phyloP scores from a whole-genome alignment of 2,329 filamentous ascomycete species.

The Pyrenochaeta sp. region DNA sequence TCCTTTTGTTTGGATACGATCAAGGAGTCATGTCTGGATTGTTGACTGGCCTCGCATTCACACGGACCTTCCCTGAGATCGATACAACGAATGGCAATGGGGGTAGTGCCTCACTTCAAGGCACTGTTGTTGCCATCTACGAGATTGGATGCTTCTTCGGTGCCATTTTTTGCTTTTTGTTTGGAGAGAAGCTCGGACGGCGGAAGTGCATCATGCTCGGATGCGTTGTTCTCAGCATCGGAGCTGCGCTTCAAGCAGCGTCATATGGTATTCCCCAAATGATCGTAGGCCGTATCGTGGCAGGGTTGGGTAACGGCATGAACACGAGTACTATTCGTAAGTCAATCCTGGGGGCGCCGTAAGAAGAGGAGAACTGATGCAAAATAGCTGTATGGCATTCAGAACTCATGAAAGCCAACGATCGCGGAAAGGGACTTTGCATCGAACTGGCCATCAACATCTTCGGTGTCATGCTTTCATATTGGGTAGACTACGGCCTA shows the following conservation, averaged over 20 bases:
- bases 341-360: background rate
- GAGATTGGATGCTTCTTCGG: slow-evolving; percentile 54
- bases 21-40: slow-evolving; percentile 35
- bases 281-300: slow-evolving; percentile 50
- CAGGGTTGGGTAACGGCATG: slow-evolving; percentile 54
- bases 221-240: slow-evolving; percentile 46
- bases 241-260: slow-evolving; percentile 43
- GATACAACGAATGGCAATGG: slow-evolving; percentile 1
- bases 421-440: slow-evolving; percentile 22
- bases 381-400: slow-evolving; percentile 50
- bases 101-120: slow-evolving; percentile 35
- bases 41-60: slow-evolving; percentile 31
- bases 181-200: slow-evolving; percentile 66
- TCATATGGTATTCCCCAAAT: slow-evolving; percentile 41
- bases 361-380: background rate
- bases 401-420: slow-evolving; percentile 41
- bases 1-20: background rate
- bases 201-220: slow-evolving; percentile 66
- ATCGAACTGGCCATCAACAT: slow-evolving; percentile 24
- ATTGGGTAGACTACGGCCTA: slow-evolving; percentile 23
- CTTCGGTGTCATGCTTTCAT: slow-evolving; percentile 20
- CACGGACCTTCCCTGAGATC: slow-evolving; percentile 13
- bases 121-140: slow-evolving; percentile 48
- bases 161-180: slow-evolving; percentile 47
- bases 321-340: slow-evolving; percentile 56